These are phyloP conservation scores for Acanthamoeba lenticulata DNA, from an alignment of 208 protist genomes.

Conservation along the genomic window DNA sequence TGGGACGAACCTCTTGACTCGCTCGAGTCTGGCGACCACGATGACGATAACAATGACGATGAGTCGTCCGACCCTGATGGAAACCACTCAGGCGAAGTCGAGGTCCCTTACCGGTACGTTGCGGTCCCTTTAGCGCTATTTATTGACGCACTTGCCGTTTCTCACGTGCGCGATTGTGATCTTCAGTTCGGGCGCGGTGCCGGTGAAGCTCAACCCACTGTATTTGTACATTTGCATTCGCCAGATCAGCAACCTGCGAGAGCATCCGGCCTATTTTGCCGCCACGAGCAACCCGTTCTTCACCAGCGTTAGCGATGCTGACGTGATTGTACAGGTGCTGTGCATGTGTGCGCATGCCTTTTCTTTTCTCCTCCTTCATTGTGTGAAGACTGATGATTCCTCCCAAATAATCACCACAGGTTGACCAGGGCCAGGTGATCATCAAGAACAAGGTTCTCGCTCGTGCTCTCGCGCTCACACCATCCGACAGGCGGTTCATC, in stretches of 20 bases:
- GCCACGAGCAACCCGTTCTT: conserved; percentile 54
- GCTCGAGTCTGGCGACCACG: neutral
- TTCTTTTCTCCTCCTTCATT: neutral
- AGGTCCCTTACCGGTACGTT: too few species aligned
- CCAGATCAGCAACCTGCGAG: neutral
- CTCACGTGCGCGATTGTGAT: too few species aligned
- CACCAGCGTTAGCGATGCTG: conserved; percentile 6
- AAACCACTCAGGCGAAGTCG: too few species aligned
- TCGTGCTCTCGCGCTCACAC: neutral
- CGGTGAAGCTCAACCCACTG: conserved; percentile 27
- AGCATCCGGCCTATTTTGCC: conserved; percentile 34
- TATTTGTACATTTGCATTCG: conserved; percentile 58
- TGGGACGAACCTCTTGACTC: neutral
- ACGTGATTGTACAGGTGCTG: neutral
- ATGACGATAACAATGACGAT: too few species aligned
- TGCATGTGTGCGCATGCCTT: neutral
- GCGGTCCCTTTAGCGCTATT: too few species aligned
- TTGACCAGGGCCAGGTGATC: conserved; percentile 6
- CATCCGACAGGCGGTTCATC: neutral
- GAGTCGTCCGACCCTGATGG: too few species aligned
- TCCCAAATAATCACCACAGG: neutral
- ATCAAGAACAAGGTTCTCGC: neutral
- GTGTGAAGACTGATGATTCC: too few species aligned
- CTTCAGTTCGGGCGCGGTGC: neutral
- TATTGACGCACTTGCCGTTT: too few species aligned